phyloP scores from a whole-genome alignment of 2,329 filamentous ascomycete species.

The Trichoderma breve region DNA sequence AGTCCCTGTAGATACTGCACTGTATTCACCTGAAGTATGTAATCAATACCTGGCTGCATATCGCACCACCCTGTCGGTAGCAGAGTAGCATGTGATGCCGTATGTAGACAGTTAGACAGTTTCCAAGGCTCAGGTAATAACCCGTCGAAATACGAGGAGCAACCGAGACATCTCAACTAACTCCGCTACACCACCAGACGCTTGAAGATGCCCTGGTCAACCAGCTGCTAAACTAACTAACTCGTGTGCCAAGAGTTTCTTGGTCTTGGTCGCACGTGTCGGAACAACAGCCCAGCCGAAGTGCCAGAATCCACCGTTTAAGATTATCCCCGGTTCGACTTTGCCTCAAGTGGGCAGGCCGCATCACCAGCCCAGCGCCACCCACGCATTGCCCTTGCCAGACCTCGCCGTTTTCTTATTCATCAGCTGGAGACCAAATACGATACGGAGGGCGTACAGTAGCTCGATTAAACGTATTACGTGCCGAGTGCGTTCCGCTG shows the following conservation, averaged over 20 bases:
- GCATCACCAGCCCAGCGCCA: not conserved
- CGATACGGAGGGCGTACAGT: not conserved
- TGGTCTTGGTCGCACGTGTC: not conserved
- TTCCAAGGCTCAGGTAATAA: not conserved
- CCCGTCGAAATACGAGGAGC: not conserved
- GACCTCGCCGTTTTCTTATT: not conserved
- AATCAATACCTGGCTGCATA: not conserved
- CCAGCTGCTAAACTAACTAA: not conserved
- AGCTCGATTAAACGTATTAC: constrained; percentile 1
- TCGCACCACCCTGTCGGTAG: not conserved
- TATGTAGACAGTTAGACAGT: not conserved
- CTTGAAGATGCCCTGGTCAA: not conserved
- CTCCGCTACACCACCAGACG: not conserved
- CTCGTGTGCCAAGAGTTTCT: not conserved
- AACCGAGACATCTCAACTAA: not conserved
- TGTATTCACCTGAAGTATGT: not conserved
- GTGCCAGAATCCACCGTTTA: not conserved
- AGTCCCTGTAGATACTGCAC: not conserved
- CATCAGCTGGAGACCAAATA: not conserved
- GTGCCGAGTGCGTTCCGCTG: not conserved
- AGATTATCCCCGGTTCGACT: not conserved
- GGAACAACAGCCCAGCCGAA: constrained; percentile 5
- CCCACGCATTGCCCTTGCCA: not conserved
- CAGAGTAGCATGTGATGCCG: not conserved
- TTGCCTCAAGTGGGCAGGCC: not conserved